Evolutionary conservation across 2,329 filamentous ascomycete genomes (phyloP).

Genomic region (Calonectria ilicicola): DNA sequence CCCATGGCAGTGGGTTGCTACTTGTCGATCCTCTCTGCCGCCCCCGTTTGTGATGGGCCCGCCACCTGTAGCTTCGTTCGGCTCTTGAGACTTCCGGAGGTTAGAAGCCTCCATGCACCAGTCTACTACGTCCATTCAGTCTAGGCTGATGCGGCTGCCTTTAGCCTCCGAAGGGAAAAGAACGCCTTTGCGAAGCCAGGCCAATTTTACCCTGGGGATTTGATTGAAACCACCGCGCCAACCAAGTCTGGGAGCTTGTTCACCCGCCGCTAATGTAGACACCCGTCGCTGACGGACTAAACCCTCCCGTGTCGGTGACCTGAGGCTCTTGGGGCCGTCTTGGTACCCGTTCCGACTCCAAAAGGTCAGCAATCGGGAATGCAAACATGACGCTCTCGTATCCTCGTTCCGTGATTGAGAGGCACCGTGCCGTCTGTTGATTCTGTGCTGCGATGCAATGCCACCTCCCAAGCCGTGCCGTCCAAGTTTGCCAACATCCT

Average conservation of each 20-base stretch:
- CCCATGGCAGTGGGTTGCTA: background rate
- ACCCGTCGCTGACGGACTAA: background rate
- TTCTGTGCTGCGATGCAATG: background rate
- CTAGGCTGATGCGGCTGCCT: background rate
- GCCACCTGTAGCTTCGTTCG: background rate
- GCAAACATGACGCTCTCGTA: background rate
- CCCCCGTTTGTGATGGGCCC: background rate
- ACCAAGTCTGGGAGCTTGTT: background rate
- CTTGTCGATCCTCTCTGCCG: background rate
- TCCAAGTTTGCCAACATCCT: background rate
- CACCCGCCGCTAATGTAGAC: conserved; percentile 14
- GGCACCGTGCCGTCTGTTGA: background rate
- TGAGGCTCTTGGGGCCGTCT: background rate
- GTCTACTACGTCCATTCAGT: background rate
- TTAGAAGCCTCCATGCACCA: background rate
- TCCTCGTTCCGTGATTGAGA: background rate
- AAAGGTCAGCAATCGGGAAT: background rate
- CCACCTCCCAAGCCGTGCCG: background rate
- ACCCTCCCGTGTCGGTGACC: background rate
- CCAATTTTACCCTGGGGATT: background rate
- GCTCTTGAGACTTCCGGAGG: background rate
- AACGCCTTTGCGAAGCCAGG: no score
- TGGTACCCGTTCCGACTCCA: background rate
- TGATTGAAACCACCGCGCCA: background rate
- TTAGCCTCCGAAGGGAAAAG: background rate